Evolutionary conservation across 2,329 filamentous ascomycete species (phyloP).

Genomic region (Xylariaceae sp.): DNA sequence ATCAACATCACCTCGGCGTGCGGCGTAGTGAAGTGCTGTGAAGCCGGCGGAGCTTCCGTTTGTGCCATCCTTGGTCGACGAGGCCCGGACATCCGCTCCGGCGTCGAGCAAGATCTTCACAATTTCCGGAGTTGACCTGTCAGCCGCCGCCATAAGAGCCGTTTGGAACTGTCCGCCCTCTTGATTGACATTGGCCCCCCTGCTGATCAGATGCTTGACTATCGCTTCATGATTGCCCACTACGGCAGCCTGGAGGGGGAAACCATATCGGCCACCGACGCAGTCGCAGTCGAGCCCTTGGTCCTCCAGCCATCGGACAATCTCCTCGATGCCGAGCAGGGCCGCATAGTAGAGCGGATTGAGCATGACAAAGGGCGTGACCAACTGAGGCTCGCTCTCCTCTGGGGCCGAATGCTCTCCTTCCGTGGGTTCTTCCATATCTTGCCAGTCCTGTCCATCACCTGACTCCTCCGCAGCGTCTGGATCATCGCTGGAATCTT

Average conservation of each 20-base stretch:
- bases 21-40: slow-evolving; percentile 1
- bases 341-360: not conserved
- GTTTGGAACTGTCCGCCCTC: not conserved
- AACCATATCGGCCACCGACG: not conserved
- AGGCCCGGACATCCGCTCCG: not conserved
- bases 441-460: too few species aligned
- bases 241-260: not conserved
- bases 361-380: not conserved
- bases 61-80: too few species aligned
- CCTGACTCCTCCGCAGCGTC: too few species aligned
- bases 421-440: too few species aligned
- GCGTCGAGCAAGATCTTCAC: not conserved
- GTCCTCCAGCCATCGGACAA: not conserved
- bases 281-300: not conserved
- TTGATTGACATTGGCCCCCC: not conserved
- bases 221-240: not conserved
- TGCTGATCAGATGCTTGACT: not conserved
- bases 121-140: not conserved
- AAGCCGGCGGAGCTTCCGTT: not conserved
- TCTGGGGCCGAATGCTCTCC: too few species aligned
- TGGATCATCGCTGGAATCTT: too few species aligned
- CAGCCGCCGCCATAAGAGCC: not conserved
- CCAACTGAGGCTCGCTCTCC: too few species aligned
- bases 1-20: not conserved
- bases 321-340: not conserved